phyloP scores from a whole-genome alignment of 2,329 filamentous ascomycete genomes.

The Pezicula carpinea region DNA sequence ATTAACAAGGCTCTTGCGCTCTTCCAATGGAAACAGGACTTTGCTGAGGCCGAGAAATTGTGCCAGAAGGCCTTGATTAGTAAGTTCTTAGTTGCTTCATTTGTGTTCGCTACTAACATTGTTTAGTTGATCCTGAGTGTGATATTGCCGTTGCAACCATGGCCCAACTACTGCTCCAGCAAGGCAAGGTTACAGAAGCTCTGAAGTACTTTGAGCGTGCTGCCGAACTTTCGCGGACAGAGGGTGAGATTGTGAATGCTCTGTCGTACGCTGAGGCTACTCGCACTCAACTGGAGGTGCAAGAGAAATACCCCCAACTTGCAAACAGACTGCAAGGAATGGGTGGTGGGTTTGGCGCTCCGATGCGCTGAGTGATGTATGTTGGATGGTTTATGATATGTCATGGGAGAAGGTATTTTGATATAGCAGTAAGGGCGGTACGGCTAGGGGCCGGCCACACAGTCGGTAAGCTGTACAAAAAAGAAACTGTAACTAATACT shows the following conservation, averaged over 20 bases:
- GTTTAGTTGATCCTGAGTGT: conserved; percentile 88
- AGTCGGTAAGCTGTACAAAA: conserved; percentile 4
- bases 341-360: conserved; percentile 31
- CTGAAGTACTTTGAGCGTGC: conserved; percentile 96
- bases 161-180: conserved; percentile 94
- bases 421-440: conserved; percentile 5
- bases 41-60: conserved; percentile 87
- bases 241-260: conserved; percentile 93
- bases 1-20: conserved; percentile 98
- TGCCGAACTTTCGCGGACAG: conserved; percentile 88
- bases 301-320: conserved; percentile 80
- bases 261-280: conserved; percentile 96
- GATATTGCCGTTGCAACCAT: conserved; percentile 98
- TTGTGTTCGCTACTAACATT: background rate
- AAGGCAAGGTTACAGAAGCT: conserved; percentile 93
- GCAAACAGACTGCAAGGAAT: conserved; percentile 66
- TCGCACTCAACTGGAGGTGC: conserved; percentile 88
- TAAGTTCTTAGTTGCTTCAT: conserved; percentile 45
- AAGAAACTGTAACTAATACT: conserved; percentile 26
- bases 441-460: background rate
- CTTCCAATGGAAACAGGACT: conserved; percentile 99
- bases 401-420: conserved; percentile 4
- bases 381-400: conserved; percentile 1
- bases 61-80: conserved; percentile 97
- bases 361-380: conserved; percentile 20